phyloP scores from a whole-genome alignment of 768 basidiomycete genomes.

The Podaxis sp. region DNA sequence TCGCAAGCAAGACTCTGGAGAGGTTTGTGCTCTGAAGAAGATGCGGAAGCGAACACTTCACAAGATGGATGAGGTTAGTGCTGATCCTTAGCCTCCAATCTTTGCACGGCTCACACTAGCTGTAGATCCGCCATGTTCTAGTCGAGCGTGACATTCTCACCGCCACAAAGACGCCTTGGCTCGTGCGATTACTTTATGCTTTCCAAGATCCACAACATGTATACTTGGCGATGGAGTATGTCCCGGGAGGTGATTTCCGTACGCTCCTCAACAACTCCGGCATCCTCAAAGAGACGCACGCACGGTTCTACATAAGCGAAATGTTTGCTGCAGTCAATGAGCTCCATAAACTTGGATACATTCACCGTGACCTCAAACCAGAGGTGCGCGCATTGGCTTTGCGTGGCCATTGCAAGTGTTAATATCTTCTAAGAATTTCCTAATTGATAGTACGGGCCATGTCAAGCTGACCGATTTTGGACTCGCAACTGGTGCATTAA shows the following conservation, averaged over 20 bases:
- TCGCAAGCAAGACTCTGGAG: conserved; percentile 91
- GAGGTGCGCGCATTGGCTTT: conserved; percentile 58
- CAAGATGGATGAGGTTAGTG: conserved; percentile 94
- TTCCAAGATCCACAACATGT: conserved; percentile 93
- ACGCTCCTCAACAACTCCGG: conserved; percentile 98
- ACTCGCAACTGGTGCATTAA: conserved; percentile 93
- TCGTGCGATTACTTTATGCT: conserved; percentile 91
- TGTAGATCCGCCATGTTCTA: conserved; percentile 92
- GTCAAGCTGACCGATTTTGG: conserved; percentile 99
- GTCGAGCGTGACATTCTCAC: conserved; percentile 98
- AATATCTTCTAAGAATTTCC: conserved; percentile 73
- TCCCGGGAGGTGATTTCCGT: conserved; percentile 97
- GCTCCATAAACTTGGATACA: conserved; percentile 95
- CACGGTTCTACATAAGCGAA: conserved; percentile 94
- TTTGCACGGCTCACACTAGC: conserved; percentile 1
- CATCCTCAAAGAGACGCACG: conserved; percentile 95
- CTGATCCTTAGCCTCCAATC: not conserved
- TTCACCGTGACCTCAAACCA: conserved; percentile 97
- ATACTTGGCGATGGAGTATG: conserved; percentile 99
- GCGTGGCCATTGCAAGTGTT: not conserved
- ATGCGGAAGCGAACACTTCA: conserved; percentile 93
- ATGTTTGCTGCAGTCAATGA: conserved; percentile 97
- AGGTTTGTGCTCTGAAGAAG: conserved; percentile 96
- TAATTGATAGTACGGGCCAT: conserved; percentile 93
- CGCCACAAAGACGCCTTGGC: conserved; percentile 96